phyloP scores from a whole-genome alignment of 306 rosid genomes.

The Corylus avellana region DNA sequence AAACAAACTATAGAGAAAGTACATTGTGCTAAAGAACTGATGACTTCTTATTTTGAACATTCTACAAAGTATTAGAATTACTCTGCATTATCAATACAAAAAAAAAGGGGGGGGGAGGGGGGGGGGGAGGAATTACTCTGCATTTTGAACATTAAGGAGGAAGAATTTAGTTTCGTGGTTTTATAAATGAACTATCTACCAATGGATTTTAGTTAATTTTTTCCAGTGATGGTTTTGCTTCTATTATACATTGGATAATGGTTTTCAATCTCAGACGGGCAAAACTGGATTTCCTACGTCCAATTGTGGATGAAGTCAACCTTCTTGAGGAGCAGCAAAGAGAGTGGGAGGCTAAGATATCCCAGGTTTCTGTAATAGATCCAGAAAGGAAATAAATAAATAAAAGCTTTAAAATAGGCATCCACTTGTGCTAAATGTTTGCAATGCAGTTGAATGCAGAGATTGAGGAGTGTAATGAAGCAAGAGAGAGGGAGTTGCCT shows the following conservation, averaged over 20 bases:
- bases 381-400: neutral
- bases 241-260: neutral
- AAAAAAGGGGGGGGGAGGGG: too few relatives aligned
- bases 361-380: slow-evolving; percentile 47
- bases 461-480: slow-evolving; percentile 55
- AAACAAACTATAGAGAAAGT: neutral
- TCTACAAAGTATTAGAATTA: neutral
- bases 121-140: neutral
- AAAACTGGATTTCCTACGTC: slow-evolving; percentile 49
- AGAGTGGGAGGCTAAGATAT: slow-evolving; percentile 48
- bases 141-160: neutral
- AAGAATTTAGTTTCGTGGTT: neutral
- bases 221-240: neutral
- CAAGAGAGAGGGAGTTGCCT: slow-evolving; percentile 70
- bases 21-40: neutral
- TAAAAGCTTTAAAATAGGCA: neutral
- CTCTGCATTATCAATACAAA: neutral
- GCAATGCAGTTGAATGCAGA: slow-evolving; percentile 59
- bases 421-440: slow-evolving; percentile 17
- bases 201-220: neutral
- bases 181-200: neutral
- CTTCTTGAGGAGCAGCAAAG: slow-evolving; percentile 47
- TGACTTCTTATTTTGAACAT: neutral
- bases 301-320: slow-evolving; percentile 53
- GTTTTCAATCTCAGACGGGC: slow-evolving; percentile 43